Base-by-base conservation (phyloP, 495 filamentous ascomycete species). In the Podospora anserina region DNA sequence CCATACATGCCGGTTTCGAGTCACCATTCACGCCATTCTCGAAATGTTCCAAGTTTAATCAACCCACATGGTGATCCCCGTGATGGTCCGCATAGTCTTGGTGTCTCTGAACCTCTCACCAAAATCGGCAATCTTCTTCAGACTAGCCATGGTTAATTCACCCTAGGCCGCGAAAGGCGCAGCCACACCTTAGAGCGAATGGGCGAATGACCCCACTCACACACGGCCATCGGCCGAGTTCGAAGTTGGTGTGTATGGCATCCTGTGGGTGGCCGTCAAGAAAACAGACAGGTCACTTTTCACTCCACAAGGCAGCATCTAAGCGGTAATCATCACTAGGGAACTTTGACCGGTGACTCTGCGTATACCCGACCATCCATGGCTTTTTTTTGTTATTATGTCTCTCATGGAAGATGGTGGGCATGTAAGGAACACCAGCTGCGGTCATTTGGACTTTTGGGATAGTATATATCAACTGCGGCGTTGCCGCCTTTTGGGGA, bases 281-380 rank as follows among this genome's bases (percentile, higher is more conserved):
- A 28, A 63, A 63, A 44, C 11, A 19, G 61, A 63, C 19, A 44
- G 61, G 30, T 63, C 61, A 63, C 61, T 63, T 32, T 69, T 67
- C 30, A 32, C 30, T 32, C 30, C 30, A 63, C 71, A 73, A 73
- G 73, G 73, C 71, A 66, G 39, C 39, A 49, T 11, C 39, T 49
- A 18, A 11, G 2, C 7, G 13, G 39, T 49, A 49, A 49, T 49
- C 39, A 49, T 39, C 23, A 39, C 66, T 64, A 32, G 30, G 55
- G 66, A 26, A 59, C 68, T 73, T 23, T 63, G 64, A 56, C 71
- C 67, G 71, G 69, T 75, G 73, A 75, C 71, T 49, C 7, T 63
- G 34, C 63, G 26, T 53, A 63, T 26, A 26, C 30, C 9, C 44
- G 34, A 61, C 53, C 23, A 32, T 4, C 23, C 19, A 28, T 30